phyloP scores from a whole-genome alignment of 371 early-diverging fungal genomes.

The Gilbertella persicaria region DNA sequence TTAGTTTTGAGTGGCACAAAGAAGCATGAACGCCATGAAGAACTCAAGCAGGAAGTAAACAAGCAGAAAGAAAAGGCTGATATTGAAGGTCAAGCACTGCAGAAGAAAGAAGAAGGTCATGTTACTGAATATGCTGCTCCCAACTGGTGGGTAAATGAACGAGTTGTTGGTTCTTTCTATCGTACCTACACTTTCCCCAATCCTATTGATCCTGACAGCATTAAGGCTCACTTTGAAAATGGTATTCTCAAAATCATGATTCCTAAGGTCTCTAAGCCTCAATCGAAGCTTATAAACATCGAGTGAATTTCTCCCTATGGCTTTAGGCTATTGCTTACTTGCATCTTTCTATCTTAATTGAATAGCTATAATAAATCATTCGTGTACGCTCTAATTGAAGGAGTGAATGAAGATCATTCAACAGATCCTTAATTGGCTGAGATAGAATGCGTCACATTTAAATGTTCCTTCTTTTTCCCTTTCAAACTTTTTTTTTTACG shows the following conservation, averaged over 20 bases:
- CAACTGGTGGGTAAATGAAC: constrained; percentile 19
- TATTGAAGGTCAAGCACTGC: neutral
- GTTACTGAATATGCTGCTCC: neutral
- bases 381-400: no score
- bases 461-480: no score
- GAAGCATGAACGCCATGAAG: constrained; percentile 2
- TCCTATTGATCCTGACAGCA: constrained; percentile 13
- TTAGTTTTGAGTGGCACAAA: constrained; percentile 21
- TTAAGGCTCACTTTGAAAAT: constrained; percentile 29
- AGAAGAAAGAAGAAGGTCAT: neutral
- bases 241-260: constrained; percentile 27
- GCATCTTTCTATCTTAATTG: no score
- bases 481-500: no score
- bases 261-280: constrained; percentile 16
- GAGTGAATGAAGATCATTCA: no score
- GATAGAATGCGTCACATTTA: no score
- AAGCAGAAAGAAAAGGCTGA: neutral
- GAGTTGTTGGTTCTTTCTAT: constrained; percentile 20
- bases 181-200: constrained; percentile 26
- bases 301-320: neutral
- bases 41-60: neutral
- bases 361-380: no score
- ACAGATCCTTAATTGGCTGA: no score
- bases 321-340: neutral
- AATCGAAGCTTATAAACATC: no score